Evolutionary conservation across 1,284 basidiomycete genomes (phyloP), one percentile per base, ranked within the genome.

Genomic region (Sporisorium iseilematis-ciliati): DNA sequence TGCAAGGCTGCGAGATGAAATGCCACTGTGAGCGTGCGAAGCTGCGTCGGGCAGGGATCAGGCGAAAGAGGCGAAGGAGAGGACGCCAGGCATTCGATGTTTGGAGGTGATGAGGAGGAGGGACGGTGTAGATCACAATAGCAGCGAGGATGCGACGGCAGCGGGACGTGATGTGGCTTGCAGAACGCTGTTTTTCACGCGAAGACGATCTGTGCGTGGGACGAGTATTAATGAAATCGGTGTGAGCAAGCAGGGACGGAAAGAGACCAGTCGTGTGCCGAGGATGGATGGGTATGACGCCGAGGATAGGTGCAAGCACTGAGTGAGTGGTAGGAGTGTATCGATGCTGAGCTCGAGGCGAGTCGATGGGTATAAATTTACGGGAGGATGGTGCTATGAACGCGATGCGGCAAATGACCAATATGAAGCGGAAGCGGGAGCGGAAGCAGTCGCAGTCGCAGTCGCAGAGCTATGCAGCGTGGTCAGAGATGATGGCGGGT

Each of bases 11-110:
- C 40, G 26, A 46, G 35, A 21, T 8, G 26, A 55, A n/a, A 40
- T 43, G 46, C 51, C 65, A 49, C 50, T 38, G 2, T 40, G 54
- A 61, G 65, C 58, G 23, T 7, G n/a, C 7, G 6, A 26, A 61
- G 65, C 65, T 57, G n/a, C 55, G 55, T 25, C 25, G 48, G 41
- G 50, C 55, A 46, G 31, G 20, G 33, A 43, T 55, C n/a, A 42
- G 25, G 12, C 26, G 35, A 31, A 8, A 23, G 25, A 41, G 45
- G 40, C 33, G 26, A 31, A 38, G 52, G 23, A 54, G 31, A 25
- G 31, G 40, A 23, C 42, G 21, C 21, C 43, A 46, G 29, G 54
- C 65, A 68, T 68, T 18, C 55, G 46, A 46, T 25, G 29, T 46
- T 48, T 16, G 14, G 43, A 26, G 4, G 16, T 48, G 45, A 18